phyloP scores from a whole-genome alignment of 208 protist species.

The Leishmania turanica region DNA sequence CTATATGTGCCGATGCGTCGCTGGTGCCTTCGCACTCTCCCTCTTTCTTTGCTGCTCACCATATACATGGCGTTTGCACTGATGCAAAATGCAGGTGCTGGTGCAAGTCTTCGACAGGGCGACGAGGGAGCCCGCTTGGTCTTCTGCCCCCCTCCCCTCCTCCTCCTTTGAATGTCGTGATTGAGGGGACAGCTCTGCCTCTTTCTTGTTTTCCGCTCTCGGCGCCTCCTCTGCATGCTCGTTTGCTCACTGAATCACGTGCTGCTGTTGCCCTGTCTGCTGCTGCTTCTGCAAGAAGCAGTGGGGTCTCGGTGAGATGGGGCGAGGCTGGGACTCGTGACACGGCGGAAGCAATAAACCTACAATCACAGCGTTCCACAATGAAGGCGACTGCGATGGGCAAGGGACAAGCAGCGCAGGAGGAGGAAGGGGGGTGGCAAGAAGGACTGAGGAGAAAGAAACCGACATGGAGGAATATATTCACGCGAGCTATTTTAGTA shows the following conservation, averaged over 20 bases:
- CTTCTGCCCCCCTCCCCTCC: not conserved
- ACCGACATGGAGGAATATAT: not conserved
- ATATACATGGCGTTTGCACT: not conserved
- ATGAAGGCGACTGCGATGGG: not conserved
- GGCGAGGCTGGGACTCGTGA: not conserved
- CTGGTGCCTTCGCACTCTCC: not conserved
- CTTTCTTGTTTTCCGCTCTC: not conserved
- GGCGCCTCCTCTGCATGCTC: not conserved
- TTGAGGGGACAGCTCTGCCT: not conserved
- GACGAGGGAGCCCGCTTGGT: not conserved
- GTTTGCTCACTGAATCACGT: not conserved
- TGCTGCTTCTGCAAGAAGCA: not conserved
- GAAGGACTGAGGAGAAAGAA: not conserved
- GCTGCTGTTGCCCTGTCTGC: not conserved
- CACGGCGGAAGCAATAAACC: not conserved
- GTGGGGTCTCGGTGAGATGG: not conserved
- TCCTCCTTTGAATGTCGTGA: not conserved
- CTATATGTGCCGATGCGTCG: not conserved
- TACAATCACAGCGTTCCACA: not conserved
- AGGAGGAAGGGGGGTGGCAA: not conserved
- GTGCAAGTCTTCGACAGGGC: not conserved
- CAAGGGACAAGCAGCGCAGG: not conserved
- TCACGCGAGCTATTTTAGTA: not conserved
- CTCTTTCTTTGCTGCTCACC: not conserved
- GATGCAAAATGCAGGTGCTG: not conserved